These are phyloP conservation scores for Fraxinus excelsior DNA, from an alignment of 257 asterid species.

Conservation along the genomic window DNA sequence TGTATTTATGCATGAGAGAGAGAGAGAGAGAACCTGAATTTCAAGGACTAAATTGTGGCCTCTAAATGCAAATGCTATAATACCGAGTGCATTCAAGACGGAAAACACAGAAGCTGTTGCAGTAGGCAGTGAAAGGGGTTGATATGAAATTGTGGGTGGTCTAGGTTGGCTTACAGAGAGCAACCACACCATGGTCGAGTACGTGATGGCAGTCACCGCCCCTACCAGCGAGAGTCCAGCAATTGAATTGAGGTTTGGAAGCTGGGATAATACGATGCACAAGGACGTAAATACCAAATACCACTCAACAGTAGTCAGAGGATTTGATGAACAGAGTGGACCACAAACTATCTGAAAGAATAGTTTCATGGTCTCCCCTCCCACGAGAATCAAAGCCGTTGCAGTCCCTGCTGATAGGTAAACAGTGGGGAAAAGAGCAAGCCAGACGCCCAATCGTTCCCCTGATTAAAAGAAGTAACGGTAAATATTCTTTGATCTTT, in stretches of 20 bases:
- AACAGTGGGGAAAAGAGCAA: constrained; percentile 95
- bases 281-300: constrained; percentile 93
- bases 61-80: constrained; percentile 86
- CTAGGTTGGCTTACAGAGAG: constrained; percentile 88
- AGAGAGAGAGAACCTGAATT: constrained; percentile 67
- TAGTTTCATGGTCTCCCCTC: constrained; percentile 98
- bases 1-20: neutral
- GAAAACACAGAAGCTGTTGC: constrained; percentile 63
- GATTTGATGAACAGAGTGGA: constrained; percentile 83
- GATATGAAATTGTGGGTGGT: constrained; percentile 73
- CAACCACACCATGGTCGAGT: constrained; percentile 96
- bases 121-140: constrained; percentile 72
- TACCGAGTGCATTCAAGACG: constrained; percentile 87
- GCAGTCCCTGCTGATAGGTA: constrained; percentile 98
- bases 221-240: constrained; percentile 98
- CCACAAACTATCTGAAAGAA: constrained; percentile 96
- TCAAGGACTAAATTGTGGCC: constrained; percentile 95
- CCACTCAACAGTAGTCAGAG: constrained; percentile 97
- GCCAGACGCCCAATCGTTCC: constrained; percentile 93
- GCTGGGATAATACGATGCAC: constrained; percentile 91
- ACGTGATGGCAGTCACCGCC: constrained; percentile 89
- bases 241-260: constrained; percentile 95
- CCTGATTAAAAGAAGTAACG: constrained; percentile 44
- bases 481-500: neutral
- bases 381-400: constrained; percentile 87